These are phyloP conservation scores for Cladosporium colombiae DNA, from an alignment of 2,329 filamentous ascomycete genomes.

Conservation along the genomic window DNA sequence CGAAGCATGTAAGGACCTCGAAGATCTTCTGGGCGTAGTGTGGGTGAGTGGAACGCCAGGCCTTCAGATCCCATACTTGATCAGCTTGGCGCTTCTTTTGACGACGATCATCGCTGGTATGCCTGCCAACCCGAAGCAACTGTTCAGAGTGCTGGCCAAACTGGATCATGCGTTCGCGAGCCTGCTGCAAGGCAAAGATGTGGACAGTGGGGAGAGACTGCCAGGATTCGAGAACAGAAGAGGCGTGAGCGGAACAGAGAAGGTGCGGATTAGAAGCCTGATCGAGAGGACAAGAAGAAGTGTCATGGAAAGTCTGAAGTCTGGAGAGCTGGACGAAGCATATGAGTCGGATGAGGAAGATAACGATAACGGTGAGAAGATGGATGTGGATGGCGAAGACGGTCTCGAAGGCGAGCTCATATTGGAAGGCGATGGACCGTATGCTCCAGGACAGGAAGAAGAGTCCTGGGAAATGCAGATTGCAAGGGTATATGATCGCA, in stretches of 20 bases:
- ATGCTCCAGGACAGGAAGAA: slow-evolving; percentile 35
- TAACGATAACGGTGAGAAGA: slow-evolving; percentile 33
- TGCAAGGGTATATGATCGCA: slow-evolving; percentile 76
- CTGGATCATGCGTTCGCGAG: slow-evolving; percentile 82
- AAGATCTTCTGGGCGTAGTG: slow-evolving; percentile 73
- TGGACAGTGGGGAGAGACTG: slow-evolving; percentile 63
- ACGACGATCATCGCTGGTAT: slow-evolving; percentile 73
- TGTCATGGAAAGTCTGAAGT: slow-evolving; percentile 68
- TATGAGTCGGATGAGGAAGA: slow-evolving; percentile 40
- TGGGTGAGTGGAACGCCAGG: slow-evolving; percentile 87
- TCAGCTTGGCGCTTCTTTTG: slow-evolving; percentile 73
- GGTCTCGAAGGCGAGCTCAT: slow-evolving; percentile 36
- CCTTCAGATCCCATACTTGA: slow-evolving; percentile 80
- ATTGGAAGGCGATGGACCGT: slow-evolving; percentile 31
- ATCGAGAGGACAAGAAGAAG: slow-evolving; percentile 73
- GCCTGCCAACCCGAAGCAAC: slow-evolving; percentile 64
- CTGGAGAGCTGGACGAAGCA: slow-evolving; percentile 50
- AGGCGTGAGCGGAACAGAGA: slow-evolving; percentile 76
- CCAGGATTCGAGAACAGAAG: slow-evolving; percentile 68
- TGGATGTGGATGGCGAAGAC: slow-evolving; percentile 48
- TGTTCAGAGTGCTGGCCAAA: slow-evolving; percentile 72
- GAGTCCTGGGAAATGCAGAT: slow-evolving; percentile 65
- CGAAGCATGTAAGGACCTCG: slow-evolving; percentile 73
- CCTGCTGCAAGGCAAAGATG: slow-evolving; percentile 67
- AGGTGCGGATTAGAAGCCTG: slow-evolving; percentile 80